phyloP scores from a whole-genome alignment of 768 basidiomycete genomes.

The Hydnum rufescens region DNA sequence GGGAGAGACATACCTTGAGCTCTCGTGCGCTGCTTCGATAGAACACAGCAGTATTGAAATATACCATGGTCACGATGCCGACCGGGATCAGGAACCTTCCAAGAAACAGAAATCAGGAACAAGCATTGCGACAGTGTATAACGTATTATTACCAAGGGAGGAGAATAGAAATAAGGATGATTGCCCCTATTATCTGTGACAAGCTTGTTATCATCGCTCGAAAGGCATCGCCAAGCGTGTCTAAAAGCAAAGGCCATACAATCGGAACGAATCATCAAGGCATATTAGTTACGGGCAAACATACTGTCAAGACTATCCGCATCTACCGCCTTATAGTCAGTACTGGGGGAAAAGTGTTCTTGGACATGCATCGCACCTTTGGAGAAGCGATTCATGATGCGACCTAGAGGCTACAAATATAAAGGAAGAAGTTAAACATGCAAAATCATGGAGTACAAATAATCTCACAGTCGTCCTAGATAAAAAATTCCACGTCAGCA shows the following conservation, averaged over 20 bases:
- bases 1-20: conserved; percentile 5
- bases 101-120: neutral
- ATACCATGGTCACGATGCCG: conserved; percentile 12
- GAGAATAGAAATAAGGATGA: conserved; percentile 5
- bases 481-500: conserved; percentile 35
- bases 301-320: conserved; percentile 18
- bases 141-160: neutral
- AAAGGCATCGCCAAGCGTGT: neutral
- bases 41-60: conserved; percentile 12
- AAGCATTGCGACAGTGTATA: too few relatives aligned
- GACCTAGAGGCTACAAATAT: conserved; percentile 9
- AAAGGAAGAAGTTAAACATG: conserved; percentile 20
- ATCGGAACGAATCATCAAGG: neutral
- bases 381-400: neutral
- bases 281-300: too few relatives aligned
- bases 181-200: neutral
- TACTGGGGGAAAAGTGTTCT: neutral
- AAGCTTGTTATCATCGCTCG: neutral
- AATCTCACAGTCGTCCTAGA: conserved; percentile 16
- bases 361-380: too few relatives aligned
- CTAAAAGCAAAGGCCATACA: neutral
- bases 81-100: neutral
- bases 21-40: conserved; percentile 7
- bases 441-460: neutral
- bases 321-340: conserved; percentile 18